A percentile compares a stretch with the other conserved stretches of the same genome.
Conservation (phyloP, 768 basidiomycete species). For the Pleurotus giganteus region DNA sequence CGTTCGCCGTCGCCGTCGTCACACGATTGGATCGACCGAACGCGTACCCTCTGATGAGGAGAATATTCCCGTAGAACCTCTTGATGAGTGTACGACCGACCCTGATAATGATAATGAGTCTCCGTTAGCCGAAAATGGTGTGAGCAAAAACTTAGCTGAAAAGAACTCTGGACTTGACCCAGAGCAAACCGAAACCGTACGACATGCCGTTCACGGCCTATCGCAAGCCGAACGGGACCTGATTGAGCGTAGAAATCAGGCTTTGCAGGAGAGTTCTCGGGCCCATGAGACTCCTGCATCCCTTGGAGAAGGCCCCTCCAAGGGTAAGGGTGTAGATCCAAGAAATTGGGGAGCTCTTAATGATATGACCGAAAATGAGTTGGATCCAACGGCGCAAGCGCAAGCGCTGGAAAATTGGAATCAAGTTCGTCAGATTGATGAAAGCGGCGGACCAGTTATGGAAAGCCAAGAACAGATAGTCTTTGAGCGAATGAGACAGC, state of each 20-base stretch:
- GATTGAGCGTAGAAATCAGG: not conserved
- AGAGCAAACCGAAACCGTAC: not conserved
- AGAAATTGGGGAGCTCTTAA: constrained; percentile 20
- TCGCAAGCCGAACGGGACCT: not conserved
- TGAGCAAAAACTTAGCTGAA: not conserved
- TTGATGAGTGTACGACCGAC: not conserved
- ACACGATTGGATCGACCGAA: not conserved
- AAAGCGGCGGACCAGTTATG: not conserved
- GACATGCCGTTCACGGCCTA: not conserved
- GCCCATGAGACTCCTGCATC: constrained; percentile 1
- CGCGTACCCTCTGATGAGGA: constrained; percentile 1
- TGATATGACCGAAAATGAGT: constrained; percentile 12
- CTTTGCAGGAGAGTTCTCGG: not conserved
- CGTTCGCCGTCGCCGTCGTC: not conserved
- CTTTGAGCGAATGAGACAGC: not conserved
- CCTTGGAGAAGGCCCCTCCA: constrained; percentile 6
- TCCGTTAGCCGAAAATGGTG: not conserved
- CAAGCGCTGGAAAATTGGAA: constrained; percentile 4
- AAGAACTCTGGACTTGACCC: not conserved
- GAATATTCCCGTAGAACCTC: not conserved
- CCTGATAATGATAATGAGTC: not conserved
- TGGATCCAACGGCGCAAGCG: constrained; percentile 16
- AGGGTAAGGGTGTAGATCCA: constrained; percentile 21
- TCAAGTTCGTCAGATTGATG: not conserved
- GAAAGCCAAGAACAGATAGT: not conserved